Conservation (phyloP, 2,329 filamentous ascomycete genomes). For the Fusarium pininemorale region DNA sequence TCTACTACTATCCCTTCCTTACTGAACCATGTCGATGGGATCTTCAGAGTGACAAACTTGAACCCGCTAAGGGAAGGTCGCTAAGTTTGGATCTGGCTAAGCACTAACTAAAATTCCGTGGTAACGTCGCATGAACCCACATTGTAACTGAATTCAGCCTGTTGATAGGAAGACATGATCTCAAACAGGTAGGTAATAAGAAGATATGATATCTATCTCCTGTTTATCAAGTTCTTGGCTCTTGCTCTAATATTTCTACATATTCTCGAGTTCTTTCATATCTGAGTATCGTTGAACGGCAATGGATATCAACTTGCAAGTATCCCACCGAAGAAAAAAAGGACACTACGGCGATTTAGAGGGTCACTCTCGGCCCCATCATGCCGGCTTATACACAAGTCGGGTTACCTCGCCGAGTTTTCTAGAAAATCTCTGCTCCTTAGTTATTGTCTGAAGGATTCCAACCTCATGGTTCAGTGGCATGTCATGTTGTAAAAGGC, state of each 20-base stretch:
- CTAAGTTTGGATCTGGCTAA: conserved; percentile 1
- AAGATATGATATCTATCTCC: neutral
- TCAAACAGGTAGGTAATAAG: too few relatives aligned
- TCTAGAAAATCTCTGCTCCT: neutral
- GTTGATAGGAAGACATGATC: too few relatives aligned
- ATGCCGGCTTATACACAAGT: neutral
- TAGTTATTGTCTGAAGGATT: neutral
- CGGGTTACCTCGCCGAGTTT: neutral
- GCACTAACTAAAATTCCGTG: conserved; percentile 1
- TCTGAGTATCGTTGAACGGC: neutral
- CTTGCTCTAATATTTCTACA: neutral
- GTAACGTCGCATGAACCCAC: conserved; percentile 15
- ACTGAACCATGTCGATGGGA: conserved; percentile 15
- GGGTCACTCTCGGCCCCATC: conserved; percentile 12
- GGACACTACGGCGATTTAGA: neutral
- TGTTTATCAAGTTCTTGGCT: neutral
- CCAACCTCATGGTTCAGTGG: neutral
- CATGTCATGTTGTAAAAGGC: neutral
- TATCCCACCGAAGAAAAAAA: neutral
- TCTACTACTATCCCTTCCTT: neutral
- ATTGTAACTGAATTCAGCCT: neutral
- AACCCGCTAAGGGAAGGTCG: conserved; percentile 24
- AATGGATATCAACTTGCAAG: neutral
- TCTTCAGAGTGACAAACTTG: neutral
- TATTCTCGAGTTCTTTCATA: neutral